Evolutionary conservation across 73 alveolate genomes (phyloP).

Genomic region (Paramecium primaurelia): DNA sequence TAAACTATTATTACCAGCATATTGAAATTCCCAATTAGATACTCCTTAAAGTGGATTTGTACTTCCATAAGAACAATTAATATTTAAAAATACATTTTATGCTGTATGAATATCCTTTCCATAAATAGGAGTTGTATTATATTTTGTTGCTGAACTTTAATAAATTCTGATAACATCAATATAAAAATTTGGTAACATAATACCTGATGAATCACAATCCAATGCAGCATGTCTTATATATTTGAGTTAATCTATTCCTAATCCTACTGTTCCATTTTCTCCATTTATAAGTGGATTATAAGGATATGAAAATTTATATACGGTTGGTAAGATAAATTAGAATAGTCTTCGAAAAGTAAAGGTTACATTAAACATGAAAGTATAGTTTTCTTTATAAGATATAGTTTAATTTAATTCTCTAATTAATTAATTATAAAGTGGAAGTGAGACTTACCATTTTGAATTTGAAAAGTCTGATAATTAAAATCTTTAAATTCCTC

Average conservation of each 20-base stretch:
- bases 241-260: neutral
- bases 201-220: neutral
- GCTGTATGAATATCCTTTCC: neutral
- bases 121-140: neutral
- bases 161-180: neutral
- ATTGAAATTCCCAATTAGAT: slow-evolving; percentile 50
- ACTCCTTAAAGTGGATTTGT: neutral
- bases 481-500: slow-evolving; percentile 13
- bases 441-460: neutral
- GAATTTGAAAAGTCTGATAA: neutral
- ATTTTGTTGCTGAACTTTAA: neutral
- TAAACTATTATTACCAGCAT: neutral
- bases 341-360: neutral
- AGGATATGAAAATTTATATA: slow-evolving; percentile 5
- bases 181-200: neutral
- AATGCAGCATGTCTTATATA: neutral
- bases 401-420: neutral
- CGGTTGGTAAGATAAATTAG: neutral
- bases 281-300: neutral
- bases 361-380: slow-evolving; percentile 2
- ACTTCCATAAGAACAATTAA: slow-evolving; percentile 11
- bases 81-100: neutral
- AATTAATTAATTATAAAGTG: neutral
- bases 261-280: neutral
- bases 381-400: neutral